Base-by-base conservation (phyloP, 805 yeast genomes). In the Candida dendrica region DNA sequence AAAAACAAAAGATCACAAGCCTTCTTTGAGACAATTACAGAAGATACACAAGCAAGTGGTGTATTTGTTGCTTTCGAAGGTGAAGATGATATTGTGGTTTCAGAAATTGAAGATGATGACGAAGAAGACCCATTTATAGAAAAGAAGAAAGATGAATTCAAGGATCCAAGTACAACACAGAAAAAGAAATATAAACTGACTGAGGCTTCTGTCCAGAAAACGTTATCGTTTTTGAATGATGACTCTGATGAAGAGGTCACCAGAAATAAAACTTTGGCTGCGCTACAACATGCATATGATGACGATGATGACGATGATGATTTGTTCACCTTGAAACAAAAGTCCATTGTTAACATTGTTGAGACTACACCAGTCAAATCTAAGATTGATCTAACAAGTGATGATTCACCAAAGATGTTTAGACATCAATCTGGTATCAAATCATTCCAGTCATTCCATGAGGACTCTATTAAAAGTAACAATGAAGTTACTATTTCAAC, bases 21-120 rank as follows among this genome's bases (percentile, higher is more conserved):
- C 1, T 84, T 84, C 52, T 84, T 79, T 54, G 77, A 76, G 31
- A 69, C 82, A 16, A 77, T 80, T 43, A 71, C 79, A 17, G 82
- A 76, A 19, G 75, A 71, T 36, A 53, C 63, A 1, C 47, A 51
- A n/a, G 64, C 55, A 16, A 60, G 56, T 13, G 50, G 43, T 10
- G 50, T 50, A 5, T 52, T 49, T 3, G 48, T 58, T 18, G 24
- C 26, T 14, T 19, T 19, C 14, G 15, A 19, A 13, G 27, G 26
- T n/a, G 37, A 34, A 5, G 63, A 56, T 9, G 47, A 47, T 6
- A 61, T 56, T 3, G 55, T 58, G 13, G 56, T 42, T 4, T 48
- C 55, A 2, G 66, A 63, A 20, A 34, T 34, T 36, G 56, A 54
- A 27, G 61, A 55, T 3, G 48, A 45, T 9, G 55, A 50, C 13